Conservation (phyloP, 352 stramenopile species). For the Globisporangium parvum region DNA sequence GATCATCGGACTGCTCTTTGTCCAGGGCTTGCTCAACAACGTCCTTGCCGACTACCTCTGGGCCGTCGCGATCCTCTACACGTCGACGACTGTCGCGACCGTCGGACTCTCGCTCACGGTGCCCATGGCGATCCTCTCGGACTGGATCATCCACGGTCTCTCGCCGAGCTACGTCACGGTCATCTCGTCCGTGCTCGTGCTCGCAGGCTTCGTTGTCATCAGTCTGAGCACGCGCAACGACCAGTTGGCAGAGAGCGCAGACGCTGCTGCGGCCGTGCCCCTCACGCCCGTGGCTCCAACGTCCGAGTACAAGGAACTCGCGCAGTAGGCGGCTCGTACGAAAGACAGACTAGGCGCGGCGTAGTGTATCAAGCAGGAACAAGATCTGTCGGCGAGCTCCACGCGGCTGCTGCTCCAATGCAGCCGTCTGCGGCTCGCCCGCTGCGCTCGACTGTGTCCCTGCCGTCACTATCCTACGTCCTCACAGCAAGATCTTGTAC, state of each 20-base stretch:
- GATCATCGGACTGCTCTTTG: slow-evolving; percentile 80
- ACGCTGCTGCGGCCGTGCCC: slow-evolving; percentile 2
- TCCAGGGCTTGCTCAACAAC: slow-evolving; percentile 94
- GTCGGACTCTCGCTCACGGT: slow-evolving; percentile 96
- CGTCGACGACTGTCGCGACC: slow-evolving; percentile 94
- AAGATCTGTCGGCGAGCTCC: neutral
- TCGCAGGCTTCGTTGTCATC: slow-evolving; percentile 71
- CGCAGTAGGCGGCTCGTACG: slow-evolving; percentile 14
- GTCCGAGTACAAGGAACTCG: slow-evolving; percentile 26
- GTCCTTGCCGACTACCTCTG: slow-evolving; percentile 95
- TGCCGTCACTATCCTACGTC: neutral
- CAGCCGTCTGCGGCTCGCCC: slow-evolving; percentile 8
- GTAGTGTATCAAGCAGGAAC: too few species aligned
- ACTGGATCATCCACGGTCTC: slow-evolving; percentile 69
- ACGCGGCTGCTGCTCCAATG: neutral
- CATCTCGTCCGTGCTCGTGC: slow-evolving; percentile 60
- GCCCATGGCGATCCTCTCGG: slow-evolving; percentile 91
- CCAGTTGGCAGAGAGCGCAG: slow-evolving; percentile 3
- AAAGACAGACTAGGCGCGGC: neutral
- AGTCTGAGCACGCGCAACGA: slow-evolving; percentile 25
- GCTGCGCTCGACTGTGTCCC: too few species aligned
- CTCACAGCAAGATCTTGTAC: slow-evolving; percentile 98
- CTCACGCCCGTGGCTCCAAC: slow-evolving; percentile 22
- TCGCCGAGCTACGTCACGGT: slow-evolving; percentile 41
- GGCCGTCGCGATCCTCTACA: slow-evolving; percentile 93